Base-by-base conservation (phyloP, 2,329 filamentous ascomycete species). In the Fusarium continuum region DNA sequence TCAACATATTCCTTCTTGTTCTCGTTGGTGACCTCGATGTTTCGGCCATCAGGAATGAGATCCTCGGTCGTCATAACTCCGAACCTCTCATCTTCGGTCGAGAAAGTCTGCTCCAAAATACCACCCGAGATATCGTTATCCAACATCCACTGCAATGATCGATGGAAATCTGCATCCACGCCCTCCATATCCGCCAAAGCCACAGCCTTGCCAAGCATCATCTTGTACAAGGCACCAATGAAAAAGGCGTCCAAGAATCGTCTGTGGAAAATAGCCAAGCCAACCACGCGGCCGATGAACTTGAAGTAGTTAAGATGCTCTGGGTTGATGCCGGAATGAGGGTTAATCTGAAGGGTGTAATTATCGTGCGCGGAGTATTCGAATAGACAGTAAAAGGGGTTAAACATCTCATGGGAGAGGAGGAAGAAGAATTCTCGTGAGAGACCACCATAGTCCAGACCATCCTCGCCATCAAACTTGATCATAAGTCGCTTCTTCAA, bases 281-380 rank as follows among this genome's bases (percentile, higher is more conserved):
- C 95, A 56, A 99, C 95, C 23, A 99, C 95, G 58, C 95, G 92
- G 43, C 95, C 95, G 73, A 99, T 99, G 75, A 99, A 99, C 79
- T 97, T 98, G 88, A 99, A 99, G 81, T 98, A 99, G 77, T 97
- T 98, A 72, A 99, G 83, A 86, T 99, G 95, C 79, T 99, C 95
- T 1, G 95, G 95, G 78, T 99, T 99, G 79, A 99, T 98, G 65
- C 95, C 95, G 17, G 95, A 99, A 78, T 99, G 95, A 39, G 95
- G 95, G 81, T 99, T 99, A 82, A 99, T 99, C 80, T 99, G 95
- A 51, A 99, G 90, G 25, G 95, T 99, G 81, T 99, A 99, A 81
- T 99, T 99, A 87, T 99, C 95, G 82, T 99, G 95, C 32, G 95
- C 95, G 22, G 95, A 98, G 79, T 99, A 99, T 80, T 99, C 95